Base-by-base conservation (phyloP, 495 filamentous ascomycete genomes). In the Lichina pygmaea region DNA sequence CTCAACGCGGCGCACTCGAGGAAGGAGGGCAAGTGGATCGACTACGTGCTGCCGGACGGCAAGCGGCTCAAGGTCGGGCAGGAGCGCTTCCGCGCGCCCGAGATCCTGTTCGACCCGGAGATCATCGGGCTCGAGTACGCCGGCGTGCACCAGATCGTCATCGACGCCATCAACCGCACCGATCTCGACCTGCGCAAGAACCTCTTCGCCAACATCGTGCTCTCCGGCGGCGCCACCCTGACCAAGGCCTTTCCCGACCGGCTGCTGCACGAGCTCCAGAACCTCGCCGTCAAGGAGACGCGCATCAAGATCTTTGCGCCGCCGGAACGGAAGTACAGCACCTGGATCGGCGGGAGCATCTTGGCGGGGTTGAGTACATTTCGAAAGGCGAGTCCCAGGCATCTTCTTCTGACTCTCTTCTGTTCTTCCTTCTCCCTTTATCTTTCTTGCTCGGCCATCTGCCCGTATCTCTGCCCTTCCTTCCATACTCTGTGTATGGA, bases 331-430 rank as follows among this genome's bases (percentile, higher is more conserved):
- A 93, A 94, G 60, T 99, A 95, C 62, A 93, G 81, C 47, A 94
- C 82, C 30, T 99, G 89, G 89, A 95, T 94, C 55, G 89, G 89
- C 52, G 89, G 89, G 31, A 93, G 89, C 55, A 99, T 99, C 64
- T 64, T 99, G 47, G 89, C 91, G 34, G 91, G 91, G 0, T 59
- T 99, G 57, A 95, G 86, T 63, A 95, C 89, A 31, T 99, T 99
- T 62, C 77, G 84, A 66, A 97, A 95, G 81, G 86, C 92, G 56
- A 52, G 66, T 58, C 10, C 30, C 48, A 24, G 47, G 47, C n/a
- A 41, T 43, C 34, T 7, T 44, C 13, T 24, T 24, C 4, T 4
- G 24, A 24, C 4, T 24, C 4, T 24, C 24, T 24, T 24, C 24
- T 24, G 4, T 24, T 4, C 2, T 24, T 24, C 24, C 24, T 4